These are phyloP conservation scores for Adansonia gregorii DNA, from an alignment of 441 rosid genomes.

Conservation along the genomic window DNA sequence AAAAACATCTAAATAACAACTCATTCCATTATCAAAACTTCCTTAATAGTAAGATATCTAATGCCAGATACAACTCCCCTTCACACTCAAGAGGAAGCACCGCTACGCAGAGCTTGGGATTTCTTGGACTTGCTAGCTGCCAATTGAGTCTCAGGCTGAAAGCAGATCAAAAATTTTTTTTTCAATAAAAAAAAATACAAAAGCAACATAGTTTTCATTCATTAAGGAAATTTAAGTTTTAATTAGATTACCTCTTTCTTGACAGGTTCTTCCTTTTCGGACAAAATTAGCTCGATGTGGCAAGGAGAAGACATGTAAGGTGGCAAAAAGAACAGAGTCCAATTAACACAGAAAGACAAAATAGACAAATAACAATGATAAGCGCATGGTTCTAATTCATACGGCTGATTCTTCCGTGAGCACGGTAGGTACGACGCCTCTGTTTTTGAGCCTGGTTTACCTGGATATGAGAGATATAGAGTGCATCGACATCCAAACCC, in stretches of 20 bases:
- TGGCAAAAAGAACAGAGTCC: constrained; percentile 30
- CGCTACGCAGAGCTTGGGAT: constrained; percentile 39
- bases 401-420: constrained; percentile 99
- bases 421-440: constrained; percentile 88
- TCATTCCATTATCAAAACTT: constrained; percentile 36
- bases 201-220: not conserved
- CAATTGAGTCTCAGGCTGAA: constrained; percentile 73
- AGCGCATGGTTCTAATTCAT: constrained; percentile 31
- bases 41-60: not conserved
- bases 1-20: constrained; percentile 33
- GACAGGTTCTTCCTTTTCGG: constrained; percentile 94
- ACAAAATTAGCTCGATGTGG: constrained; percentile 84
- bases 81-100: constrained; percentile 35
- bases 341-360: not conserved
- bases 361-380: not conserved
- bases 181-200: not conserved
- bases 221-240: not conserved
- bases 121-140: constrained; percentile 66
- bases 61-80: constrained; percentile 21
- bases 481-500: constrained; percentile 92
- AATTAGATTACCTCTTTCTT: constrained; percentile 72
- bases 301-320: constrained; percentile 99
- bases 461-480: constrained; percentile 83
- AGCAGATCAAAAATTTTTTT: not conserved
- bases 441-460: constrained; percentile 99